phyloP scores from a whole-genome alignment of 1,284 basidiomycete species.

The Cutaneotrichosporon sp. region DNA sequence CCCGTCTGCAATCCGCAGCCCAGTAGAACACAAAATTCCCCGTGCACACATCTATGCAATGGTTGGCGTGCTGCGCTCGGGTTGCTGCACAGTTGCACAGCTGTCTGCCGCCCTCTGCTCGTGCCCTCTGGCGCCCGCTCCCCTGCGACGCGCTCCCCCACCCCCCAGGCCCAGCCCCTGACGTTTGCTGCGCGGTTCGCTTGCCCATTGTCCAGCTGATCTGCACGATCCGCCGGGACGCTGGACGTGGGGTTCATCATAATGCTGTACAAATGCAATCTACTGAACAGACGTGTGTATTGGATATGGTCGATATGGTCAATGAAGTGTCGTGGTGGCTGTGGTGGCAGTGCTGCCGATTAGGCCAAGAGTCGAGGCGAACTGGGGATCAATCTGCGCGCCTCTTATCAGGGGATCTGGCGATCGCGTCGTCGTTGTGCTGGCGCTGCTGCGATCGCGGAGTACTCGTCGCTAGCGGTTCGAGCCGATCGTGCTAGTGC shows the following conservation, averaged over 20 bases:
- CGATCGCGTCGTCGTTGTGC: no score
- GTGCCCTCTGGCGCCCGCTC: neutral
- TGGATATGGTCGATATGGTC: no score
- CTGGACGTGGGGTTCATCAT: neutral
- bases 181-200: neutral
- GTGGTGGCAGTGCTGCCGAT: neutral
- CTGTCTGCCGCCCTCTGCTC: neutral
- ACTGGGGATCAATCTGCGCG: no score
- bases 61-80: neutral
- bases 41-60: neutral
- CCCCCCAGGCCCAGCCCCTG: neutral
- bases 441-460: no score
- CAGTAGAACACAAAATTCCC: neutral
- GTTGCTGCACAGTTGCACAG: neutral
- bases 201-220: no score
- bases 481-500: constrained; percentile 4
- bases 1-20: neutral
- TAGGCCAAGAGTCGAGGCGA: neutral
- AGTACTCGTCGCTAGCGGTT: neutral
- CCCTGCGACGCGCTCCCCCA: neutral
- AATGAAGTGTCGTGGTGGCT: neutral
- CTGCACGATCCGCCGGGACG: no score
- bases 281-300: neutral
- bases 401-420: no score
- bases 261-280: constrained; percentile 1